phyloP scores from a whole-genome alignment of 257 asterid species.

The Przewalskia tangutica region DNA sequence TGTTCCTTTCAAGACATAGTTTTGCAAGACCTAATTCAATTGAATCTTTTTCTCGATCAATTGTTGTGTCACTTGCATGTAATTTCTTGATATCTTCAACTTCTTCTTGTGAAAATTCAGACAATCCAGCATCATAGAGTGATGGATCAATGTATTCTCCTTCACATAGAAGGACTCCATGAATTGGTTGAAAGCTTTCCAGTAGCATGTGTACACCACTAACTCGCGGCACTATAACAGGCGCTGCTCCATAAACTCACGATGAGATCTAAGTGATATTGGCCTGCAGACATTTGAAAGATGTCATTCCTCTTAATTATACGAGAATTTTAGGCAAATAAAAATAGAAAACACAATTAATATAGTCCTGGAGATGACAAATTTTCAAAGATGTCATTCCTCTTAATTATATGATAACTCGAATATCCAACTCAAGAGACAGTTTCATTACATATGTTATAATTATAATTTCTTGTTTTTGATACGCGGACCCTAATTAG shows the following conservation, averaged over 20 bases:
- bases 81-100: constrained; percentile 47
- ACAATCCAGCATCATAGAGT: constrained; percentile 45
- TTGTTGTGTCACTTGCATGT: constrained; percentile 64
- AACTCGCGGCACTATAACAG: constrained; percentile 77
- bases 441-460: not conserved
- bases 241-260: constrained; percentile 76
- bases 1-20: constrained; percentile 74
- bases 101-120: constrained; percentile 42
- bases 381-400: not conserved
- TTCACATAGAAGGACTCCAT: constrained; percentile 84
- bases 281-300: constrained; percentile 31
- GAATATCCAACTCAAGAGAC: not conserved
- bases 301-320: too few relatives aligned
- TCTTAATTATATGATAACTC: not conserved
- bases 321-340: not conserved
- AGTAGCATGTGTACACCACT: constrained; percentile 59
- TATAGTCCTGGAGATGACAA: not conserved
- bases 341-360: not conserved
- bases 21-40: constrained; percentile 70
- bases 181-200: constrained; percentile 78
- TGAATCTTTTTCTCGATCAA: constrained; percentile 70
- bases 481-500: not conserved
- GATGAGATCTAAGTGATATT: constrained; percentile 70
- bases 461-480: not conserved
- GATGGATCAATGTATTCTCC: constrained; percentile 89